Conservation (phyloP, 176 grass and related monocot genomes). For the Triticum turgidum region DNA sequence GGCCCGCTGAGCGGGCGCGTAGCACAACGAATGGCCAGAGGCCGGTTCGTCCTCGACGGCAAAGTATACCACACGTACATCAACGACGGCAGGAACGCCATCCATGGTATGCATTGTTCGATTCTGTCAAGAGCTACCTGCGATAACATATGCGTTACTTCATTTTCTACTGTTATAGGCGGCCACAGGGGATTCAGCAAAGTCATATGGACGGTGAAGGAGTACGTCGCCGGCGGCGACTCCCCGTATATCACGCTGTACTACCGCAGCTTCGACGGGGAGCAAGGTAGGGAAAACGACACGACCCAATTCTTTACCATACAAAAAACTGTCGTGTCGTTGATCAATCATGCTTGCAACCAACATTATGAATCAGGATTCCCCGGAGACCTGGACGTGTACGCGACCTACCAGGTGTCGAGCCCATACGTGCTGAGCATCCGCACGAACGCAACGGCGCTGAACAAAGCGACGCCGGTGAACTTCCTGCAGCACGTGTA, state of each 20-base stretch:
- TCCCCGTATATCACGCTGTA: conserved; percentile 64
- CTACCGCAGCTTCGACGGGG: conserved; percentile 79
- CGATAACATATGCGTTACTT: neutral
- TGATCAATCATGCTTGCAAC: neutral
- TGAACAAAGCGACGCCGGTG: conserved; percentile 68
- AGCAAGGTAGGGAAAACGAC: conserved; percentile 44
- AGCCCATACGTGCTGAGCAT: conserved; percentile 48
- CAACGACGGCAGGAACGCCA: conserved; percentile 66
- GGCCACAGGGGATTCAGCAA: conserved; percentile 69
- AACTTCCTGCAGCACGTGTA: conserved; percentile 72
- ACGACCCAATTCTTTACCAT: neutral
- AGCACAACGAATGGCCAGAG: conserved; percentile 58
- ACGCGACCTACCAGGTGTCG: conserved; percentile 75
- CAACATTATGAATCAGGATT: conserved; percentile 40
- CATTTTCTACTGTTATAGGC: conserved; percentile 9
- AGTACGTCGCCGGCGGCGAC: conserved; percentile 52
- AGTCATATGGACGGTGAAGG: conserved; percentile 73
- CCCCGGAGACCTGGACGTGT: conserved; percentile 65
- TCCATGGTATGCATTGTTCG: conserved; percentile 53
- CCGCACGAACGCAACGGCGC: conserved; percentile 49
- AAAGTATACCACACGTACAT: conserved; percentile 46
- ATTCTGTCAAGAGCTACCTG: neutral
- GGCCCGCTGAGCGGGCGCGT: conserved; percentile 73
- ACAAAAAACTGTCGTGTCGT: too few relatives aligned
- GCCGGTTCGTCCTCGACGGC: conserved; percentile 60